Evolutionary conservation across 1,284 basidiomycete species (phyloP).

Genomic region (Ustilago nuda): DNA sequence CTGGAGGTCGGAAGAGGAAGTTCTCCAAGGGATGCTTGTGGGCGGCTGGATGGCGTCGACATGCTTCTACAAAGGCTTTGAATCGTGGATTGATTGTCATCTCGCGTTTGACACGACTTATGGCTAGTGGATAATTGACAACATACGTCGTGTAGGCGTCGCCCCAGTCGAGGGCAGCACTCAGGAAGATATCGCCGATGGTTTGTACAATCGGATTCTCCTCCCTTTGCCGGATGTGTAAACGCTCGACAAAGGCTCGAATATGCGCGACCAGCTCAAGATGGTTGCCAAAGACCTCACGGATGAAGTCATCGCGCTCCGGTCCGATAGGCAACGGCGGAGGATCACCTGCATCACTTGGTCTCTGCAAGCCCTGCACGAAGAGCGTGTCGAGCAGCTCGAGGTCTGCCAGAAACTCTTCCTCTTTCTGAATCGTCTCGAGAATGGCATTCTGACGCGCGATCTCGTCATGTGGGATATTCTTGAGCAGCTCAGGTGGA

Average conservation of each 20-base stretch:
- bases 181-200: constrained; percentile 90
- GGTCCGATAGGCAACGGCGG: constrained; percentile 57
- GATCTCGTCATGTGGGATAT: constrained; percentile 81
- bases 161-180: constrained; percentile 88
- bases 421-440: constrained; percentile 89
- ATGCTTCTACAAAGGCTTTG: constrained; percentile 85
- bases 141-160: constrained; percentile 87
- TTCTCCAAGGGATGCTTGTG: constrained; percentile 86
- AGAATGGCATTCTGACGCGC: constrained; percentile 90
- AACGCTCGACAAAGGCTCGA: constrained; percentile 81
- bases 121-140: constrained; percentile 84
- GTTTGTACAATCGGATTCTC: constrained; percentile 83
- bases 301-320: constrained; percentile 81
- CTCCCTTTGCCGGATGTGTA: constrained; percentile 88
- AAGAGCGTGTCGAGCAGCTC: constrained; percentile 77
- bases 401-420: constrained; percentile 89
- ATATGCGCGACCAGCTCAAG: constrained; percentile 85
- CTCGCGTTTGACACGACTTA: constrained; percentile 86
- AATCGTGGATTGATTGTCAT: constrained; percentile 84
- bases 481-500: constrained; percentile 76
- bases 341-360: constrained; percentile 56
- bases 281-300: constrained; percentile 88
- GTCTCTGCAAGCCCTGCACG: constrained; percentile 49
- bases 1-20: constrained; percentile 85
- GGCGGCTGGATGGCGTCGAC: constrained; percentile 77